Conservation (phyloP, 495 filamentous ascomycete species). For the Penicillium paxilli region DNA sequence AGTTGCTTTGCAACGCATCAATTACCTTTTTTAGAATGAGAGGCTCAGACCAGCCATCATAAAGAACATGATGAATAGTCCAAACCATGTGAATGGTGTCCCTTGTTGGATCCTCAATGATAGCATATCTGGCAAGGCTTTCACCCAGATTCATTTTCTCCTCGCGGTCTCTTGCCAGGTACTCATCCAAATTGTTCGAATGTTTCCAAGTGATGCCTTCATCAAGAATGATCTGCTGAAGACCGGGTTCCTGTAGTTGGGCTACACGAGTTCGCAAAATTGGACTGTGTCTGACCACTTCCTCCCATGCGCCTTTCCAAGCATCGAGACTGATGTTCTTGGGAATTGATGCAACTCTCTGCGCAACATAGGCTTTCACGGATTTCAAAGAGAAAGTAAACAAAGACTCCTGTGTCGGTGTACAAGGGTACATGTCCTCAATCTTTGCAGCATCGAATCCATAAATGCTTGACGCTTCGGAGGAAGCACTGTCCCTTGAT, state of each 20-base stretch:
- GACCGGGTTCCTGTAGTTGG: slow-evolving; percentile 51
- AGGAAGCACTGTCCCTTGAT: slow-evolving; percentile 24
- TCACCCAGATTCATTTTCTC: slow-evolving; percentile 56
- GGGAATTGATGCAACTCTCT: slow-evolving; percentile 46
- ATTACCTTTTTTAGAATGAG: slow-evolving; percentile 57
- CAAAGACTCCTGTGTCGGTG: slow-evolving; percentile 64
- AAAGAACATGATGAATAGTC: slow-evolving; percentile 68
- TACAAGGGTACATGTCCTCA: slow-evolving; percentile 60
- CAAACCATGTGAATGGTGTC: slow-evolving; percentile 52
- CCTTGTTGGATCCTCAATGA: slow-evolving; percentile 38
- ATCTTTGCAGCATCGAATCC: slow-evolving; percentile 31
- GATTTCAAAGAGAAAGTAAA: slow-evolving; percentile 60
- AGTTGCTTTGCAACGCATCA: slow-evolving; percentile 26
- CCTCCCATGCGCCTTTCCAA: slow-evolving; percentile 53
- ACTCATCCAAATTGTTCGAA: slow-evolving; percentile 43
- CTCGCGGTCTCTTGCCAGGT: slow-evolving; percentile 47
- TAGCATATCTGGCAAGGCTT: slow-evolving; percentile 53
- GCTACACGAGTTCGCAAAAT: slow-evolving; percentile 63
- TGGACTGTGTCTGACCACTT: slow-evolving; percentile 41
- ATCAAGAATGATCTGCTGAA: slow-evolving; percentile 59
- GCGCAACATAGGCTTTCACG: slow-evolving; percentile 58
- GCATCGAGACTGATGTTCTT: slow-evolving; percentile 28
- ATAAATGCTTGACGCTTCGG: slow-evolving; percentile 30
- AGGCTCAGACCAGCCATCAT: slow-evolving; percentile 67
- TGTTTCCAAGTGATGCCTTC: slow-evolving; percentile 42